Evolutionary conservation across 2,329 filamentous ascomycete species (phyloP).

Genomic region (Emericellopsis atlantica): DNA sequence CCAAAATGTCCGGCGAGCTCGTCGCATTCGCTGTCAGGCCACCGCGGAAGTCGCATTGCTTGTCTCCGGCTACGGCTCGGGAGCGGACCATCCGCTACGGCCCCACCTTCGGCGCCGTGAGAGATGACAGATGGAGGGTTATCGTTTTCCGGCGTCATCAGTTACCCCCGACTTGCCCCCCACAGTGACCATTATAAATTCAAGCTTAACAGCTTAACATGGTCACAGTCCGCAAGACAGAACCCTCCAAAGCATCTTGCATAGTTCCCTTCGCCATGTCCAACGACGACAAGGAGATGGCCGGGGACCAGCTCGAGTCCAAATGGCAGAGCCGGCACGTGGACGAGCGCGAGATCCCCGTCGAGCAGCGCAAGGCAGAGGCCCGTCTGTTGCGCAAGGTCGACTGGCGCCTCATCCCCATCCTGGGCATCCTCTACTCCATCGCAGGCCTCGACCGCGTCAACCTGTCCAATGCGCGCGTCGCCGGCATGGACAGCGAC

Average conservation of each 20-base stretch:
- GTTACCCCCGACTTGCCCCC: background rate
- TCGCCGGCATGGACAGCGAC: conserved; percentile 18
- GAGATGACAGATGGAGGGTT: no score
- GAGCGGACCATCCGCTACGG: no score
- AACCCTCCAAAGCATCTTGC: no score
- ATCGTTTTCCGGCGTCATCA: background rate
- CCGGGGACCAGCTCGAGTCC: background rate
- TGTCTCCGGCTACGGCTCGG: no score
- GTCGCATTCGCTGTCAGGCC: no score
- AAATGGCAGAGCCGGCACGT: background rate
- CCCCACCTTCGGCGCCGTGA: no score
- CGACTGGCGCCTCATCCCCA: conserved; percentile 17
- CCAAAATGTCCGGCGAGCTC: no score
- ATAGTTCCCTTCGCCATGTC: background rate
- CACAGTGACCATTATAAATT: background rate
- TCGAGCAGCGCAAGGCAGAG: conserved; percentile 5
- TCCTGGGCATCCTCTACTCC: conserved; percentile 14
- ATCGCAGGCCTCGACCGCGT: conserved; percentile 14
- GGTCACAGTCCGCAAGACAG: no score
- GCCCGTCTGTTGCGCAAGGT: conserved; percentile 14
- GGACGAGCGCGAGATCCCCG: conserved; percentile 3
- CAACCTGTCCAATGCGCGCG: conserved; percentile 18
- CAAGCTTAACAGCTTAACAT: background rate
- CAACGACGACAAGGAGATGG: background rate
- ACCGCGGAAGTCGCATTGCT: no score